Base-by-base conservation (phyloP, 768 basidiomycete species). In the Galerina marginata region DNA sequence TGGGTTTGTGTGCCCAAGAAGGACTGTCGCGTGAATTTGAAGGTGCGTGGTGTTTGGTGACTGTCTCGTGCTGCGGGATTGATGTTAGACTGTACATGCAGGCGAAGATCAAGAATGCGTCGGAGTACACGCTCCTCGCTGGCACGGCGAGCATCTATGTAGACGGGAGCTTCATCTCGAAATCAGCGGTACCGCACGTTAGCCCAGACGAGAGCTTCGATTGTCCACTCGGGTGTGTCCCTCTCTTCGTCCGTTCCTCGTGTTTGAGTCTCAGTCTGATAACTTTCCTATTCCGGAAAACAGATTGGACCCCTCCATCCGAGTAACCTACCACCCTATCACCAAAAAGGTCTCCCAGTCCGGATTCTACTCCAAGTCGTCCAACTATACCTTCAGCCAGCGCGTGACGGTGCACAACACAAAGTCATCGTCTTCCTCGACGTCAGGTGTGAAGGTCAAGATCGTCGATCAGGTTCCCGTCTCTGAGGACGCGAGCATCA, bases 161-260 rank as follows among this genome's bases (percentile, higher is more conserved):
- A 33, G 83, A 87, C 65, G 83, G 83, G 33, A 81, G 80, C 58
- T 86, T 84, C 67, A 83, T 87, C 12, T 75, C 86, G 6, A 79
- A 75, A 60, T 80, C 82, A 0, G 54, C 71, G 3, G 71, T 87
- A 4, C 75, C 77, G 1, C 61, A 72, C 9, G 77, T 82, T 9
- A 79, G 77, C 45, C 78, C 79, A 6, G 70, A 77, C 40, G 81
- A 82, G 59, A 77, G 66, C 33, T 82, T 82, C 56, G 77, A 79
- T 46, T 81, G 78, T 67, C 73, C 79, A 6, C 75, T 82, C 15
- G 81, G 81, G 81, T 81, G 64, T 14, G 75, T 66, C 20, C 20
- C 1, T 20, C 37, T 56, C 23, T 37, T 16, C 14, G 56, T n/a
- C 29, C 14, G 56, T n/a, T 56, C 37, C 16, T 4, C 33, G 37